Percentiles rank a stretch among this genome's conserved stretches.
Evolutionary conservation across 2,329 filamentous ascomycete species (phyloP).

Genomic region (Lachnellula hyalina): DNA sequence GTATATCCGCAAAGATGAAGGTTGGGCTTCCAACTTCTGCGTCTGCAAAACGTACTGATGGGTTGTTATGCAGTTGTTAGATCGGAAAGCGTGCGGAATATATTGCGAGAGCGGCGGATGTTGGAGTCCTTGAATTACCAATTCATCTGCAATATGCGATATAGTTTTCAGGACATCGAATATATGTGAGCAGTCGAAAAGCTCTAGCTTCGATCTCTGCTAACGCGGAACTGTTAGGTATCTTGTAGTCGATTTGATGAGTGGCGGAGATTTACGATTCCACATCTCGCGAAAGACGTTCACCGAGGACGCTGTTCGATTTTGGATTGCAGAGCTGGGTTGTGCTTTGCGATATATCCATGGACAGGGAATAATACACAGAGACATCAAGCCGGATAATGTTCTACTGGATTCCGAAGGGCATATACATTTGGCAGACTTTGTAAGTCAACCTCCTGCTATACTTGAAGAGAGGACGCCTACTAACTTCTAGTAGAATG

Average conservation of each 20-base stretch:
- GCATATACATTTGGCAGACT: conserved; percentile 96
- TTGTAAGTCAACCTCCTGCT: conserved; percentile 55
- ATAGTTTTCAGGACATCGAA: conserved; percentile 98
- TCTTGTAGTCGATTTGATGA: conserved; percentile 97
- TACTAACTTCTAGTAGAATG: conserved; percentile 62
- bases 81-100: conserved; percentile 96
- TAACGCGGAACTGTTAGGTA: conserved; percentile 47
- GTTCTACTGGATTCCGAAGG: conserved; percentile 82
- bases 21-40: conserved; percentile 43
- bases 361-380: conserved; percentile 79
- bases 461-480: conserved; percentile 4
- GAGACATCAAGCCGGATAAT: conserved; percentile 90
- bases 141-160: conserved; percentile 96
- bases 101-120: conserved; percentile 96
- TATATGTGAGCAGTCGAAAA: conserved; percentile 67
- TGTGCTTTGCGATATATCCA: conserved; percentile 88
- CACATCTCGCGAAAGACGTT: conserved; percentile 98
- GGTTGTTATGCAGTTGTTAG: conserved; percentile 66
- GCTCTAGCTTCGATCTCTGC: conserved; percentile 1
- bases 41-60: conserved; percentile 14
- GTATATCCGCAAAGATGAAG: conserved; percentile 98
- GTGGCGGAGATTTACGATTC: conserved; percentile 90
- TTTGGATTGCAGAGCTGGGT: conserved; percentile 93
- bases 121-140: conserved; percentile 96
- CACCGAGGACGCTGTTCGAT: conserved; percentile 91